Percentiles rank a stretch among this genome's conserved stretches.
Evolutionary conservation across 345 rosid genomes (phyloP).

Genomic region (Turnera subulata): DNA sequence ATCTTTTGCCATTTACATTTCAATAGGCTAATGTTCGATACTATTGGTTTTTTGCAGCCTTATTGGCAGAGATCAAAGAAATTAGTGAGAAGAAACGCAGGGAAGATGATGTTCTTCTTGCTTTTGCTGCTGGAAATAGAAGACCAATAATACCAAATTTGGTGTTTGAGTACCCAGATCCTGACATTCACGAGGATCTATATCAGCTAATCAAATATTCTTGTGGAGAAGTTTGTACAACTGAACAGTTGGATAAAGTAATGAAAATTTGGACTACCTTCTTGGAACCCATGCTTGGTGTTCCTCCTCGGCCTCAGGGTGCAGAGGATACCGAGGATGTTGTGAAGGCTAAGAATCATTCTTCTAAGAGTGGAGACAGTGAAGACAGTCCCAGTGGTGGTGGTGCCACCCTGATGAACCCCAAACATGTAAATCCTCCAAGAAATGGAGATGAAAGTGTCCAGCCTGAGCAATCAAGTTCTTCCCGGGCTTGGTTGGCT

Average conservation of each 20-base stretch:
- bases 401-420: slow-evolving; percentile 34
- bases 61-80: slow-evolving; percentile 87
- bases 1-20: slow-evolving; percentile 3
- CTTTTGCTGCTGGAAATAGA: slow-evolving; percentile 82
- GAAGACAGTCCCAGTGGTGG: slow-evolving; percentile 55
- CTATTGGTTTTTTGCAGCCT: slow-evolving; percentile 49
- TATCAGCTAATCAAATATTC: slow-evolving; percentile 93
- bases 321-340: slow-evolving; percentile 80
- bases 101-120: slow-evolving; percentile 79
- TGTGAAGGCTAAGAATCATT: slow-evolving; percentile 53
- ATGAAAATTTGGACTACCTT: slow-evolving; percentile 94
- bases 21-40: slow-evolving; percentile 14
- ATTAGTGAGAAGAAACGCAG: slow-evolving; percentile 69
- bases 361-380: slow-evolving; percentile 46
- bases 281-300: slow-evolving; percentile 79
- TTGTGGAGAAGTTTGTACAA: slow-evolving; percentile 86
- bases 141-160: slow-evolving; percentile 55
- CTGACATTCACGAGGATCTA: slow-evolving; percentile 82
- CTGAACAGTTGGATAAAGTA: slow-evolving; percentile 81
- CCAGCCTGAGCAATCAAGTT: slow-evolving; percentile 52
- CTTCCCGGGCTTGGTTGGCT: slow-evolving; percentile 43
- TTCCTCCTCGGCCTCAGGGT: slow-evolving; percentile 80
- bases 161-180: slow-evolving; percentile 76
- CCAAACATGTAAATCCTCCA: slow-evolving; percentile 46
- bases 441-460: slow-evolving; percentile 50